These are phyloP conservation scores for Lactifluus hygrophoroides DNA, from an alignment of 768 basidiomycete genomes.

Conservation along the genomic window DNA sequence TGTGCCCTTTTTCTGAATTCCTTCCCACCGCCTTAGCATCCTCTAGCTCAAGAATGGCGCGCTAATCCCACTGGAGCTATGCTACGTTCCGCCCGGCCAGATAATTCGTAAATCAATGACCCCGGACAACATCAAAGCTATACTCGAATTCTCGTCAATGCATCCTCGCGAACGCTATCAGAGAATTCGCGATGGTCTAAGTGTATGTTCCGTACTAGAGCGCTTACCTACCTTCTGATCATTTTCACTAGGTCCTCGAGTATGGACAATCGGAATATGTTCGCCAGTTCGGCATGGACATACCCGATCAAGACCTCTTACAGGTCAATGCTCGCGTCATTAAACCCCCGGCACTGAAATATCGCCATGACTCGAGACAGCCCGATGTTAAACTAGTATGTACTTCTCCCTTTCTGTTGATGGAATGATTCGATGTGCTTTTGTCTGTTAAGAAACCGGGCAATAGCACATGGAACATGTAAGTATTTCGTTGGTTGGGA, in stretches of 20 bases:
- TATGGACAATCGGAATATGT: constrained; percentile 43
- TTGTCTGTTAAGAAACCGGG: constrained; percentile 42
- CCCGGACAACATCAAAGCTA: constrained; percentile 48
- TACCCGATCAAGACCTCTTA: constrained; percentile 45
- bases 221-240: not conserved
- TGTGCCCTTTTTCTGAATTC: not conserved
- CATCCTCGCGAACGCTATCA: constrained; percentile 46
- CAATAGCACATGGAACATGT: constrained; percentile 78
- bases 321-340: constrained; percentile 53
- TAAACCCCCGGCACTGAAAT: constrained; percentile 53
- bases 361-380: constrained; percentile 48
- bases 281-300: constrained; percentile 56
- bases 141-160: constrained; percentile 59
- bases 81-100: constrained; percentile 54
- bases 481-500: not conserved
- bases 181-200: constrained; percentile 45
- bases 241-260: constrained; percentile 38
- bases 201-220: constrained; percentile 27
- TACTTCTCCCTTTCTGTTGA: constrained; percentile 6
- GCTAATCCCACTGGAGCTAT: constrained; percentile 58
- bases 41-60: constrained; percentile 51
- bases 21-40: not conserved
- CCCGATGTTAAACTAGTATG: constrained; percentile 42
- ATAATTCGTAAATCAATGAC: constrained; percentile 65
- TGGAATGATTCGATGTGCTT: not conserved